A percentile compares a stretch with the other conserved stretches of the same genome.
These are phyloP conservation scores for Incumbomyces lentus DNA, from an alignment of 2,329 filamentous ascomycete species.

Conservation along the genomic window DNA sequence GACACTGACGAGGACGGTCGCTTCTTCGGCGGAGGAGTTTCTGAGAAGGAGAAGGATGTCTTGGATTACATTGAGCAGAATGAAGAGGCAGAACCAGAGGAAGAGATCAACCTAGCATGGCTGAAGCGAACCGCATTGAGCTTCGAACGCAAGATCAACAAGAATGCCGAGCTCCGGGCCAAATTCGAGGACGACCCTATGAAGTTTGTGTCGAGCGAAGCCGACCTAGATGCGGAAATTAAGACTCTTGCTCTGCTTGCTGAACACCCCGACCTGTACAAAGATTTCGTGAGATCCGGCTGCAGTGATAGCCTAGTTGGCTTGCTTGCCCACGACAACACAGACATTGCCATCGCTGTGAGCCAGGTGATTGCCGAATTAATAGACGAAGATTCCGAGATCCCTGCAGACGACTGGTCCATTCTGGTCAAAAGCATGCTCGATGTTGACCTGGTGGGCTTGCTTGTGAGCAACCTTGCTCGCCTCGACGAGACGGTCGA, in stretches of 20 bases:
- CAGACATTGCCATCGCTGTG: constrained; percentile 85
- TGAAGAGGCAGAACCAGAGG: constrained; percentile 40
- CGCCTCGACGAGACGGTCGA: constrained; percentile 64
- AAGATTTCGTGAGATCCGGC: constrained; percentile 66
- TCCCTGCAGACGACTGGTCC: constrained; percentile 71
- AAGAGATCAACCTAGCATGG: constrained; percentile 75
- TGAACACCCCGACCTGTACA: constrained; percentile 75
- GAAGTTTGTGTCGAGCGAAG: constrained; percentile 63
- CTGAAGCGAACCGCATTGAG: constrained; percentile 67
- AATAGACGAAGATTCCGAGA: constrained; percentile 83
- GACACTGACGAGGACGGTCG: constrained; percentile 82
- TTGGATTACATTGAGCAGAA: constrained; percentile 76
- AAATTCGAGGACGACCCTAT: constrained; percentile 70
- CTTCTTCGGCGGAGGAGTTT: constrained; percentile 90
- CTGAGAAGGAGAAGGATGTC: constrained; percentile 66
- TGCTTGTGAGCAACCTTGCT: constrained; percentile 67
- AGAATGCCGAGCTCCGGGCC: constrained; percentile 80
- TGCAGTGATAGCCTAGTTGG: constrained; percentile 65
- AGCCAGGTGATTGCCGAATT: constrained; percentile 84
- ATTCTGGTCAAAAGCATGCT: constrained; percentile 55
- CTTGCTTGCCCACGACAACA: constrained; percentile 86
- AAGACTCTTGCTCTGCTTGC: constrained; percentile 76
- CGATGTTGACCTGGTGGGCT: constrained; percentile 60
- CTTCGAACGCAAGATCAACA: constrained; percentile 83
- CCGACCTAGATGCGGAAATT: constrained; percentile 79